These are phyloP conservation scores for Saksenaea oblongispora DNA, from an alignment of 371 early-diverging fungal genomes.

Conservation along the genomic window DNA sequence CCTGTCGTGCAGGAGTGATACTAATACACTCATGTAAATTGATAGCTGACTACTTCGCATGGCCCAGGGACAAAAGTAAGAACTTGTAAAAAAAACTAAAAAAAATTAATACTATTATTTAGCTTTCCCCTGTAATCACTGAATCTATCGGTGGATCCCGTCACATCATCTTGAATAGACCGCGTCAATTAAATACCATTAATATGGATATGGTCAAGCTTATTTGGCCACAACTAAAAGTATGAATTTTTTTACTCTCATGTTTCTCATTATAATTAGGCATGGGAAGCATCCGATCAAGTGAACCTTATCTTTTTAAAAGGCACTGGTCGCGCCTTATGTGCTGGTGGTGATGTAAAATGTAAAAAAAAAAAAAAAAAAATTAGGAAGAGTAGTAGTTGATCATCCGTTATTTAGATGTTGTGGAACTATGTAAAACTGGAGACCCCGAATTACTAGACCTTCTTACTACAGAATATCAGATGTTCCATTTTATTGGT, in stretches of 20 bases:
- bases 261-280: too few species aligned
- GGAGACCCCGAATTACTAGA: not conserved
- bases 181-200: conserved; percentile 81
- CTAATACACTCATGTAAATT: not conserved
- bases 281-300: conserved; percentile 78
- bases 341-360: conserved; percentile 97
- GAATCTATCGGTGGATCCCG: conserved; percentile 26
- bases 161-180: conserved; percentile 84
- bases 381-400: not conserved
- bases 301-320: conserved; percentile 78
- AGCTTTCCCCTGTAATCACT: conserved; percentile 34
- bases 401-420: not conserved
- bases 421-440: not conserved
- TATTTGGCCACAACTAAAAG: conserved; percentile 76
- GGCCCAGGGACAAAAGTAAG: conserved; percentile 15
- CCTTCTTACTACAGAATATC: conserved; percentile 70
- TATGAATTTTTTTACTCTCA: conserved; percentile 19
- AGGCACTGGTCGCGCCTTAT: conserved; percentile 80
- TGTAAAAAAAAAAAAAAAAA: conserved; percentile 27
- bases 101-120: too few species aligned
- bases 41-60: conserved; percentile 12
- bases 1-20: not conserved
- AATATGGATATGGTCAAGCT: conserved; percentile 81
- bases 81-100: not conserved
- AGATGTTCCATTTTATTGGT: conserved; percentile 84